Base-by-base conservation (phyloP, 2,329 filamentous ascomycete genomes). In the Coleophoma crateriformis region DNA sequence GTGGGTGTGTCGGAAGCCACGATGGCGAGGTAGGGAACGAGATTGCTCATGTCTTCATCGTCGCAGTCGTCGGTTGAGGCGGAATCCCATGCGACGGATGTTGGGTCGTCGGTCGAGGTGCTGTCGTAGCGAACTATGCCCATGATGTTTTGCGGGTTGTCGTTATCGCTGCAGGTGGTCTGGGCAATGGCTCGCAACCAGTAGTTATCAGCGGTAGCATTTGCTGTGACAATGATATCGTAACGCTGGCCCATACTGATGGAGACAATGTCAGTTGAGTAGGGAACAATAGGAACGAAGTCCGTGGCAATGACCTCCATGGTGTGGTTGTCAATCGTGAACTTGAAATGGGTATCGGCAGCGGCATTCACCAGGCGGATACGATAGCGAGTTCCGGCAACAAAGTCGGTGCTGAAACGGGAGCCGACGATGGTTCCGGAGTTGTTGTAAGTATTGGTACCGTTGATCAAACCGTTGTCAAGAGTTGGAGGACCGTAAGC, bases 301-400 rank as follows among this genome's bases (percentile, higher is more conserved):
- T 84, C 73, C 59, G 86, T 88, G 65, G 84, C 83, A 45, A 88
- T 72, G 4, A 76, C 78, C 0, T 82, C 84, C 1, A 80, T 58
- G 4, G 75, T 82, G 48, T 75, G 60, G 3, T 73, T 73, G 44
- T 79, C 73, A 19, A 67, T 68, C 1, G 72, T 60, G 4, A 71
- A 60, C 5, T 76, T 73, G 68, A 78, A 79, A 5, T 59, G 54
- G 1, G 63, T 66, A 27, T 58, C 56, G 6, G 80, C 64, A 57
- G 53, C 45, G 51, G 61, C 66, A 55, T 77, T 77, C 42, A 78
- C 61, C 2, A 78, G 58, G 3, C 75, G 63, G 37, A 79, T 53
- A 20, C 72, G 68, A 50, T 77, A 73, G 1, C 66, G 67, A 7
- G 63, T 67, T 12, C 71, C 71, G 1, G 66, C 53, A 2, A 57